Evolutionary conservation across 139 green algal genomes (phyloP).

Genomic region (Coelastrella sp.): DNA sequence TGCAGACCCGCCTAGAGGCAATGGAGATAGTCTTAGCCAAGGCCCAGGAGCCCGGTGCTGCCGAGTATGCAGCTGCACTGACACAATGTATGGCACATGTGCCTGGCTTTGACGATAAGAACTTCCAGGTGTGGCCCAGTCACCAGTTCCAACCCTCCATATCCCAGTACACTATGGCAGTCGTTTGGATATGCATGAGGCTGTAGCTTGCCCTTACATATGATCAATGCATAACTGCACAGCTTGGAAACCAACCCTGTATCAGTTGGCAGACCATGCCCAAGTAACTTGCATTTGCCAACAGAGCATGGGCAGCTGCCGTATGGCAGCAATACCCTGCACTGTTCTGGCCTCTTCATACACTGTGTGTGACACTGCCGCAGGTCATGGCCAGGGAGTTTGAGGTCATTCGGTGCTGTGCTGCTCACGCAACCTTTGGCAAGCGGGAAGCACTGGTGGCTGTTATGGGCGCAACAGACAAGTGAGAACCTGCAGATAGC

Average conservation of each 20-base stretch:
- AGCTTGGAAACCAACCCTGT: no score
- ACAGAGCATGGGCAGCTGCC: neutral
- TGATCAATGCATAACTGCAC: no score
- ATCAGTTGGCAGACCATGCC: no score
- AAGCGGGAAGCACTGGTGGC: slow-evolving; percentile 74
- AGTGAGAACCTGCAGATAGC: slow-evolving; percentile 70
- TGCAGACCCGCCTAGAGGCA: slow-evolving; percentile 82
- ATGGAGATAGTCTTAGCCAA: slow-evolving; percentile 76
- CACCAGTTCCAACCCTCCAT: no score
- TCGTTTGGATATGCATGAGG: no score
- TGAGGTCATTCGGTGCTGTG: slow-evolving; percentile 79
- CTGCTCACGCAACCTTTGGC: slow-evolving; percentile 55
- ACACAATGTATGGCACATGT: slow-evolving; percentile 78
- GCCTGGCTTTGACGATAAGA: slow-evolving; percentile 95
- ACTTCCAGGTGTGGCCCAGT: slow-evolving; percentile 98
- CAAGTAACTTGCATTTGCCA: no score
- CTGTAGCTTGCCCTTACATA: no score
- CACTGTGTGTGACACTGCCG: no score
- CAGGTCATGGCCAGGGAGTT: slow-evolving; percentile 91
- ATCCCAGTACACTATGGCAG: no score
- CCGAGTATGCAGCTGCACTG: slow-evolving; percentile 60
- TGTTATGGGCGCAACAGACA: slow-evolving; percentile 84
- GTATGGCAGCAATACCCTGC: no score
- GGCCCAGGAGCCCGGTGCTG: slow-evolving; percentile 54
- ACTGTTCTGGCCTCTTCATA: no score